A percentile compares a stretch with the other conserved stretches of the same genome.
phyloP scores from a whole-genome alignment of 129 eudicot genomes.

The Pseudognaphalium luteoalbum region DNA sequence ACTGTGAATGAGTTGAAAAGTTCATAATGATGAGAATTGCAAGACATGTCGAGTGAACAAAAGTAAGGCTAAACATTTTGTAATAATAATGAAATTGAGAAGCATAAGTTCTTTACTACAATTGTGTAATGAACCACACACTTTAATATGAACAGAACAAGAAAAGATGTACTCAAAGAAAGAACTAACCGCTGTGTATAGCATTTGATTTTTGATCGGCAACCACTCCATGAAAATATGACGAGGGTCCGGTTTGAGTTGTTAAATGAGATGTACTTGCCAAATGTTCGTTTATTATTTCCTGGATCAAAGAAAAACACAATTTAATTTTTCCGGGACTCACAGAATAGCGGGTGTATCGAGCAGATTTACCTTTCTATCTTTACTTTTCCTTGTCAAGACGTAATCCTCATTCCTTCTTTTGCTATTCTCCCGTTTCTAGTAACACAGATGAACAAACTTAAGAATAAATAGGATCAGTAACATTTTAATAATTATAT shows the following conservation, averaged over 20 bases:
- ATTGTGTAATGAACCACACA: not conserved
- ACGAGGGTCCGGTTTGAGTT: slow-evolving; percentile 43
- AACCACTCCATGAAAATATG: slow-evolving; percentile 43
- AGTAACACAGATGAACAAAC: slow-evolving; percentile 28
- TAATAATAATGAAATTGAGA: not conserved
- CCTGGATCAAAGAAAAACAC: slow-evolving; percentile 47
- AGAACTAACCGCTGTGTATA: slow-evolving; percentile 48
- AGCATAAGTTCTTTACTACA: slow-evolving; percentile 17
- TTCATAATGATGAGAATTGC: slow-evolving; percentile 3
- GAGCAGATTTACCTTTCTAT: slow-evolving; percentile 54
- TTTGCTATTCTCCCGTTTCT: slow-evolving; percentile 77
- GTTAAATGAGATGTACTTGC: slow-evolving; percentile 52
- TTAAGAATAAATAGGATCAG: not conserved
- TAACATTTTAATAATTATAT: not conserved
- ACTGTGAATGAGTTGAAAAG: not conserved
- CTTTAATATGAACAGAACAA: slow-evolving; percentile 8
- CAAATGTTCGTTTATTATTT: slow-evolving; percentile 46
- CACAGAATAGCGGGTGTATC: not conserved
- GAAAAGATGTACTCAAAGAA: slow-evolving; percentile 13
- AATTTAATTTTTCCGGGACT: not conserved
- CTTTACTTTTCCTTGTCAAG: slow-evolving; percentile 63
- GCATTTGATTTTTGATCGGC: slow-evolving; percentile 39
- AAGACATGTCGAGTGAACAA: slow-evolving; percentile 7
- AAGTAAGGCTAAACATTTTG: not conserved
- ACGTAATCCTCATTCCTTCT: slow-evolving; percentile 70